Evolutionary conservation across 2,329 filamentous ascomycete genomes (phyloP).

Genomic region (Aaosphaeria pasadenensis): DNA sequence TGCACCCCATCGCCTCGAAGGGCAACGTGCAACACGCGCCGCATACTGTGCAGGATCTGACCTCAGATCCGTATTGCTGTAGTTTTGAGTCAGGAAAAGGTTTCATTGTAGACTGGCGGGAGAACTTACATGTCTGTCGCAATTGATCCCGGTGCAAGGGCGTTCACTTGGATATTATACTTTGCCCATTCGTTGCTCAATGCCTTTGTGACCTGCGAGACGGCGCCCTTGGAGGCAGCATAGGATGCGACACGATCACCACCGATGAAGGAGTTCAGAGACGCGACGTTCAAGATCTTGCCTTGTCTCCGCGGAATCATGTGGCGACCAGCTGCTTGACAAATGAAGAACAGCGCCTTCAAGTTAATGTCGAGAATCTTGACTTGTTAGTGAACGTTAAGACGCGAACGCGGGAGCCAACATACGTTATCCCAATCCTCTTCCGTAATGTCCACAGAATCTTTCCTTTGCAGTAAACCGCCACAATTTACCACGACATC

Average conservation of each 20-base stretch:
- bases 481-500: not conserved
- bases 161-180: not conserved
- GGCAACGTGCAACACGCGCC: not conserved
- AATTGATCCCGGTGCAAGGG: not conserved
- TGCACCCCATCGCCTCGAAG: not conserved
- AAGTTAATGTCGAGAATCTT: not conserved
- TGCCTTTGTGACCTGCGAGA: not conserved
- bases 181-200: not conserved
- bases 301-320: not conserved
- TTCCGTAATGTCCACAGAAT: not conserved
- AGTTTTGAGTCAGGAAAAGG: not conserved
- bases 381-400: not conserved
- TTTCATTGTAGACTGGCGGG: not conserved
- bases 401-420: not conserved
- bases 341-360: not conserved
- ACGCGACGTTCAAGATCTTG: not conserved
- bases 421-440: not conserved
- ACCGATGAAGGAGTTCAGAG: not conserved
- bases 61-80: not conserved
- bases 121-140: not conserved
- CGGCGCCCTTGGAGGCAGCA: not conserved
- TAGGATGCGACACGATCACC: not conserved
- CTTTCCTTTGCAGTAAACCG: not conserved
- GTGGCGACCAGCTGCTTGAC: not conserved
- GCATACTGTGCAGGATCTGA: not conserved